Conservation (phyloP, 2,329 filamentous ascomycete species). For the Penicillium sp. region DNA sequence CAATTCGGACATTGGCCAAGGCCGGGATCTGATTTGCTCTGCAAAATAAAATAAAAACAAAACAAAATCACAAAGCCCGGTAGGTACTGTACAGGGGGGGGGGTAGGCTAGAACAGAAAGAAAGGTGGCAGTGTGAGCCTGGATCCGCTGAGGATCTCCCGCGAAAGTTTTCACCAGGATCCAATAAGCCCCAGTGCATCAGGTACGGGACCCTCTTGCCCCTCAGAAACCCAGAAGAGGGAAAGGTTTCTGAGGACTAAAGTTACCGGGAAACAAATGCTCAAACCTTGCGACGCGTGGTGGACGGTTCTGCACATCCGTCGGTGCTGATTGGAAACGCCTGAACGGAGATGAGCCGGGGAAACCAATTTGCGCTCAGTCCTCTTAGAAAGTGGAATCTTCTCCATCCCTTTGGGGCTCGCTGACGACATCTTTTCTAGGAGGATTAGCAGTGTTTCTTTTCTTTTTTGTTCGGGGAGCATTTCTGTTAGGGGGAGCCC, state of each 20-base stretch:
- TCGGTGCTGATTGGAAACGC: conserved; percentile 14
- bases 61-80: background rate
- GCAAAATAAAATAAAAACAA: background rate
- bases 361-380: conserved; percentile 10
- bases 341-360: background rate
- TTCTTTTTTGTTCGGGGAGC: background rate
- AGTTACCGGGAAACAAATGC: conserved; percentile 13
- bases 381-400: conserved; percentile 6
- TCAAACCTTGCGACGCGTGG: conserved; percentile 19
- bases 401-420: background rate
- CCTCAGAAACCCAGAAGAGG: background rate
- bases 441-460: background rate
- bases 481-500: no score
- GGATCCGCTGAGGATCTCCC: conserved; percentile 41
- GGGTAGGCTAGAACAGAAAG: no score
- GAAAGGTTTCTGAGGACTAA: background rate
- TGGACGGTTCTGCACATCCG: conserved; percentile 14
- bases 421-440: background rate
- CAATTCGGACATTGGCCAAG: background rate
- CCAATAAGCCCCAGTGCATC: conserved; percentile 24
- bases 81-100: no score
- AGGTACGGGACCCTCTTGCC: conserved; percentile 19
- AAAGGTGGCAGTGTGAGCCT: background rate
- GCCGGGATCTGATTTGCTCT: no score
- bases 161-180: conserved; percentile 31